These are phyloP conservation scores for Prunus dulcis DNA, from an alignment of 306 rosid genomes.

Conservation along the genomic window DNA sequence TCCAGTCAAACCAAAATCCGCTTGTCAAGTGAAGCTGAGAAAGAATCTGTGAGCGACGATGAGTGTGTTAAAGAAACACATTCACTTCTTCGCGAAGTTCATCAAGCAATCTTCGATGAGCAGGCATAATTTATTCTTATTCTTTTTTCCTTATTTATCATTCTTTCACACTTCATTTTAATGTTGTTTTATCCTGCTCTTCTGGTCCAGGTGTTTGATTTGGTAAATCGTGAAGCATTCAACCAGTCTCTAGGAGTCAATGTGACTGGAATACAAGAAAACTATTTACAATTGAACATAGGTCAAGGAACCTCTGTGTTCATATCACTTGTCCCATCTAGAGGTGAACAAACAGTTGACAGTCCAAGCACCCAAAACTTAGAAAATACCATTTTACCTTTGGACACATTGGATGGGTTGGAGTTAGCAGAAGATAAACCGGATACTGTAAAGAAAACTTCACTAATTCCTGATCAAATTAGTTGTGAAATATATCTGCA, in stretches of 20 bases:
- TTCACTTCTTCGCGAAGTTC: conserved; percentile 71
- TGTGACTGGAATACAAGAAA: conserved; percentile 87
- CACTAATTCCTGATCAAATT: conserved; percentile 46
- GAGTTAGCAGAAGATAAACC: conserved; percentile 50
- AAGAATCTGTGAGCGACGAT: conserved; percentile 54
- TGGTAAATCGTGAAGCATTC: conserved; percentile 87
- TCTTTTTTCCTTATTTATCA: not conserved
- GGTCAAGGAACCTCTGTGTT: conserved; percentile 74
- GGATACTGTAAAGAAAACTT: conserved; percentile 37
- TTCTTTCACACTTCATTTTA: conserved; percentile 11
- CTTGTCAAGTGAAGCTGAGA: conserved; percentile 44
- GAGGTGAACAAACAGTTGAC: conserved; percentile 42
- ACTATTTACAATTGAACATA: conserved; percentile 74
- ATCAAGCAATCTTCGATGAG: conserved; percentile 74
- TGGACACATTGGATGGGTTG: conserved; percentile 72
- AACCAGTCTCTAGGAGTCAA: conserved; percentile 61
- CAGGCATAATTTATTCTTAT: conserved; percentile 41
- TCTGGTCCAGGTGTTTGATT: conserved; percentile 74
- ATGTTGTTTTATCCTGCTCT: conserved; percentile 15
- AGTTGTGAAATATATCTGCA: conserved; percentile 83
- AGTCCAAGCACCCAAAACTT: conserved; percentile 33
- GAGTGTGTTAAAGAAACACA: conserved; percentile 71
- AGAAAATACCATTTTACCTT: conserved; percentile 60
- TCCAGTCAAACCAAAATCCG: conserved; percentile 30
- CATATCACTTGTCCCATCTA: conserved; percentile 61